Base-by-base conservation (phyloP, 352 stramenopile genomes). In the Thalassiosira mediterranea region DNA sequence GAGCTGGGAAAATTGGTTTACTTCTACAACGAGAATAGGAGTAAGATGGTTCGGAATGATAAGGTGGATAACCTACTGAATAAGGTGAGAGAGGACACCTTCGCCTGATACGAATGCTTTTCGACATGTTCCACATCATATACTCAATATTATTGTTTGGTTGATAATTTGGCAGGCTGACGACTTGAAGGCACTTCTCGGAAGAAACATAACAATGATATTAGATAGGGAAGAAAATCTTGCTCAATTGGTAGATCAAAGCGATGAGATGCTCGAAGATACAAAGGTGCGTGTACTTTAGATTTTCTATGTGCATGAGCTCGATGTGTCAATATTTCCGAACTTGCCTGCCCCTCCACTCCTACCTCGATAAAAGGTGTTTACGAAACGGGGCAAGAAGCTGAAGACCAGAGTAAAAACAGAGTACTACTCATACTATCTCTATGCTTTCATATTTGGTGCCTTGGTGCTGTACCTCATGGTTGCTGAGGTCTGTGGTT, bases 21-120 rank as follows among this genome's bases (percentile, higher is more conserved):
- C 52, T 75, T 69, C 60, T 80, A 80, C 28, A 80, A 80, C 53
- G 62, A 70, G 48, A 80, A 80, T 66, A 13, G 71, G 48, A 51
- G 47, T 19, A 71, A 64, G 19, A 71, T 80, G 52, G 56, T 52
- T 3, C 56, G 51, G 42, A 40, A 80, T n/a, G 63, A 70, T 37
- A 74, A 71, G 26, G 51, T 80, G 31, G 38, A 65, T 32, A 34
- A 51, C 11, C 67, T 76, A 13, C 46, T 76, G 49, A 51, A 52
- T 48, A 53, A 63, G 29, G 48, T 66, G 7, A n/a, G n/a, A n/a
- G n/a, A n/a, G n/a, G n/a, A n/a, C n/a, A n/a, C n/a, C n/a, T n/a
- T n/a, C n/a, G n/a, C n/a, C n/a, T n/a, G n/a, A n/a, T n/a, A n/a
- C n/a, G n/a, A n/a, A n/a, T n/a, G n/a, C n/a, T n/a, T n/a, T n/a